Conservation (phyloP, 140 eudicot genomes). For the Erigeron philadelphicus region DNA sequence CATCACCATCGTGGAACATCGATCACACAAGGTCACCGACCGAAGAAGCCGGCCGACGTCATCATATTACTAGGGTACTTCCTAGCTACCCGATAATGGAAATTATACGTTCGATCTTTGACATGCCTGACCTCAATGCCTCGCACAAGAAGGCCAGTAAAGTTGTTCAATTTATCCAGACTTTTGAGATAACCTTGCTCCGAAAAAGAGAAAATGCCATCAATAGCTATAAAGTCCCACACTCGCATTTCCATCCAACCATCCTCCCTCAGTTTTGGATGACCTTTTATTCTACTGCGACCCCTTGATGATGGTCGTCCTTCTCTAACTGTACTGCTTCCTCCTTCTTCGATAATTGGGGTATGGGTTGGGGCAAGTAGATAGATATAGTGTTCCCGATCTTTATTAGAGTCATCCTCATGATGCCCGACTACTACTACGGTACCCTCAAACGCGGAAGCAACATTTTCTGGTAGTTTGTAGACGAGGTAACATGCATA, state of each 20-base stretch:
- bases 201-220: background rate
- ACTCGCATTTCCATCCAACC: slow-evolving; percentile 27
- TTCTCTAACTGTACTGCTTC: background rate
- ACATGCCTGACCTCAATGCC: slow-evolving; percentile 20
- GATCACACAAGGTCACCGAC: too few species aligned
- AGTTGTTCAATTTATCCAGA: slow-evolving; percentile 8
- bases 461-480: slow-evolving; percentile 17
- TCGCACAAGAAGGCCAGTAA: slow-evolving; percentile 20
- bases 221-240: background rate
- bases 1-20: too few species aligned
- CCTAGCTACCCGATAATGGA: too few species aligned
- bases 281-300: slow-evolving; percentile 21
- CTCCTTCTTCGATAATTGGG: background rate
- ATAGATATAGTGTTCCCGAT: too few species aligned
- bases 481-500: slow-evolving; percentile 28
- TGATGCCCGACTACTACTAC: too few species aligned
- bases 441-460: too few species aligned
- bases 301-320: background rate
- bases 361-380: background rate
- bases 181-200: slow-evolving; percentile 7
- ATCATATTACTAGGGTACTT: too few species aligned
- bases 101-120: background rate
- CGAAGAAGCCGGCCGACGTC: too few species aligned
- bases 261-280: slow-evolving; percentile 25
- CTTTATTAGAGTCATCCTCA: too few species aligned